Evolutionary conservation across 2,329 filamentous ascomycete genomes (phyloP).

Genomic region (Helicocarpus griseus): DNA sequence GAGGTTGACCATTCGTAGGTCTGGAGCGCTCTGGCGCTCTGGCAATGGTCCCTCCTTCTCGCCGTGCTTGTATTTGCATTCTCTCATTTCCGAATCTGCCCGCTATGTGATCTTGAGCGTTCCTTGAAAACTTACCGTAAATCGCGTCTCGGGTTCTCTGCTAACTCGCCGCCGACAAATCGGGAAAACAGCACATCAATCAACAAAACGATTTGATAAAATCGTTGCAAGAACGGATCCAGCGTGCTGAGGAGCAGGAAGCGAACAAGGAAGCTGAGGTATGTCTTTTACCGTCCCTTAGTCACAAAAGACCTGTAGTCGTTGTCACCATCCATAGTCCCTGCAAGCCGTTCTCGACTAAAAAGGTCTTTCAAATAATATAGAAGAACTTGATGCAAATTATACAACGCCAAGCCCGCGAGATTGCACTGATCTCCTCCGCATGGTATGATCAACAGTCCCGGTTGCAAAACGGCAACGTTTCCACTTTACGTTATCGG

Average conservation of each 20-base stretch:
- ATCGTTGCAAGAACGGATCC: conserved; percentile 32
- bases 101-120: conserved; percentile 11
- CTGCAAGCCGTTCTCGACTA: neutral
- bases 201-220: conserved; percentile 35
- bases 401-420: conserved; percentile 32
- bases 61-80: conserved; percentile 10
- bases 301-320: too few species aligned
- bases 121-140: conserved; percentile 8
- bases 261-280: conserved; percentile 34
- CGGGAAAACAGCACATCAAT: conserved; percentile 28
- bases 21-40: conserved; percentile 11
- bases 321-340: too few species aligned
- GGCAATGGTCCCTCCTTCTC: conserved; percentile 14
- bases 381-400: conserved; percentile 32
- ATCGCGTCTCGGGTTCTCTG: conserved; percentile 7
- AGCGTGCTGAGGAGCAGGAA: conserved; percentile 30
- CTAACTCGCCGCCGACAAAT: conserved; percentile 8
- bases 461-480: conserved; percentile 35
- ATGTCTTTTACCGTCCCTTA: neutral
- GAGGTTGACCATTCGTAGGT: conserved; percentile 14
- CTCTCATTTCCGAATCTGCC: conserved; percentile 9
- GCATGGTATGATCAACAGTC: conserved; percentile 40
- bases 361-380: neutral
- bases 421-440: conserved; percentile 36
- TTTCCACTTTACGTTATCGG: conserved; percentile 31